Base-by-base conservation (phyloP, 352 stramenopile species). In the Aphanomyces astaci region DNA sequence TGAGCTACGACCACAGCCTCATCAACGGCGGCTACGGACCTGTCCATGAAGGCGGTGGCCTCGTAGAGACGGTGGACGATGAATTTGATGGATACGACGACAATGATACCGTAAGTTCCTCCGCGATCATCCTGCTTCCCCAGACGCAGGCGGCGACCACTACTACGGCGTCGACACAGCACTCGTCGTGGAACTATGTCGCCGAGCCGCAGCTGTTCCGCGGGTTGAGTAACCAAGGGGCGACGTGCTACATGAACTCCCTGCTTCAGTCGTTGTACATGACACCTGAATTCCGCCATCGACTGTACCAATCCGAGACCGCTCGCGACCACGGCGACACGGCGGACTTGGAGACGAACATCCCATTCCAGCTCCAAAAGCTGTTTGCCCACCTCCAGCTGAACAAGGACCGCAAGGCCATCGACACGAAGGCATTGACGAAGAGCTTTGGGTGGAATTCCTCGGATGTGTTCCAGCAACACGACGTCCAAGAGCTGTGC, bases 191-290 rank as follows among this genome's bases (percentile, higher is more conserved):
- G 48, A 67, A 22, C 25, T 67, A 64, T 31, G 33, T 24, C 30
- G 22, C n/a, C n/a, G 55, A 27, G 63, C 2, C 45, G 62, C 25
- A 90, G 85, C 54, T 66, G 64, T 94, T 86, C 72, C 90, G 82
- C 40, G 89, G 89, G 0, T 74, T 97, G 1, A 92, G 79, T 22
- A 97, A 97, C 71, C 89, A 96, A 63, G 90, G 88, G 24, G 89
- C 88, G 15, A 97, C 89, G n/a, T 97, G 90, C 75, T 97, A 97
- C 77, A 96, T 97, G 87, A 97, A 97, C 74, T 94, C 82, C 51
- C 71, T 97, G 48, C 77, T 97, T 45, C 90, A 97, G 78, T 94
- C 84, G 67, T 88, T 97, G 76, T 97, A 87, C 70, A 93, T 96
- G 82, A 93, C 92, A 32, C 83, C 81, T 1, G 87, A 94, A 65